Percentiles rank a stretch among this genome's conserved stretches.
Conservation (phyloP, 768 basidiomycete species). For the Xerocomellus intermedius region DNA sequence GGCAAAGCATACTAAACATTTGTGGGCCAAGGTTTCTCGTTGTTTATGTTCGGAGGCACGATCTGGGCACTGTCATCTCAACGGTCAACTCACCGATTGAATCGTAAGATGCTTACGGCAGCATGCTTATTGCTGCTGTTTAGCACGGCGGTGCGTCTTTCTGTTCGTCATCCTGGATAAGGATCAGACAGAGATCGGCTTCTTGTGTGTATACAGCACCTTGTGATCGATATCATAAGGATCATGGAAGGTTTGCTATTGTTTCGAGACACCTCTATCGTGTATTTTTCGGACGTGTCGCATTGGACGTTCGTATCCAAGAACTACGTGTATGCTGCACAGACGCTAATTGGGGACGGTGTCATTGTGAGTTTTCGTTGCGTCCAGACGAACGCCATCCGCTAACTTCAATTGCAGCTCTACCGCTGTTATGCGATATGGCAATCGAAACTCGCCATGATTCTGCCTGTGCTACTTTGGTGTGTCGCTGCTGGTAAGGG, state of each 20-base stretch:
- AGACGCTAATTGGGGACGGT: constrained; percentile 31
- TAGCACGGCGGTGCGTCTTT: constrained; percentile 29
- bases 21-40: constrained; percentile 30
- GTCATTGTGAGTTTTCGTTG: constrained; percentile 24
- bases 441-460: constrained; percentile 27
- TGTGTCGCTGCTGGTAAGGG: constrained; percentile 24
- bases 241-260: constrained; percentile 27
- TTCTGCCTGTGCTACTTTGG: constrained; percentile 32
- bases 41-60: constrained; percentile 35
- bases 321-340: constrained; percentile 21
- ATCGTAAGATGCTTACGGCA: constrained; percentile 20
- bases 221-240: constrained; percentile 26
- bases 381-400: not conserved
- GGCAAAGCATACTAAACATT: not conserved
- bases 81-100: constrained; percentile 8
- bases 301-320: constrained; percentile 31
- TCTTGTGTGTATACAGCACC: constrained; percentile 17
- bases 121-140: constrained; percentile 29
- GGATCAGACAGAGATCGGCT: not conserved
- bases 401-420: constrained; percentile 15
- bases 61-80: constrained; percentile 23
- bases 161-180: not conserved
- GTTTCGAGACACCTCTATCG: constrained; percentile 16
- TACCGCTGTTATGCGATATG: constrained; percentile 34
- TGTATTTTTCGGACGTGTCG: constrained; percentile 26